A percentile compares a stretch with the other conserved stretches of the same genome.
Conservation (phyloP, 2,329 filamentous ascomycete species). For the Xylogone sp. region DNA sequence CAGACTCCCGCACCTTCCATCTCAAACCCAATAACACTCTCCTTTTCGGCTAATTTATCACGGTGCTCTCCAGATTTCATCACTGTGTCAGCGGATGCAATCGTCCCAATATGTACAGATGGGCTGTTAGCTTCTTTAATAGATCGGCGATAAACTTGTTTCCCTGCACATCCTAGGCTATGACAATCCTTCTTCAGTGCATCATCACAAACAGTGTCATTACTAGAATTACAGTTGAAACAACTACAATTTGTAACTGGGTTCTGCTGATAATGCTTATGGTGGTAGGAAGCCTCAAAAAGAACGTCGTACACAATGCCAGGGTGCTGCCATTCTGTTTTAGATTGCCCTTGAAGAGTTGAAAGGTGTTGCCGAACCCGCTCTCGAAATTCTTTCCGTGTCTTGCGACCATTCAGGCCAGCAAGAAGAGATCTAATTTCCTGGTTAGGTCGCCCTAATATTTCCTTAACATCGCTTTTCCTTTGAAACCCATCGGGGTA, state of each 20-base stretch:
- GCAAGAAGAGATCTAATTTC: conserved; percentile 10
- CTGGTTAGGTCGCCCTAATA: neutral
- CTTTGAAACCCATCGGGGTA: conserved; percentile 13
- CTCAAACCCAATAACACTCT: conserved; percentile 27
- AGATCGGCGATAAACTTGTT: neutral
- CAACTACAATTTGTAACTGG: neutral
- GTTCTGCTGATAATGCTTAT: conserved; percentile 3
- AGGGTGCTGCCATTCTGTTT: conserved; percentile 1
- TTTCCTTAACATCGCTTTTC: conserved; percentile 8
- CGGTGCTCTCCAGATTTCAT: conserved; percentile 31
- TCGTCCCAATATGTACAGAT: conserved; percentile 28
- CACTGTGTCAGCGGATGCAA: conserved; percentile 31
- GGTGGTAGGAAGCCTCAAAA: conserved; percentile 7
- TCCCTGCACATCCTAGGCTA: neutral
- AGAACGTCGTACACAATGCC: conserved; percentile 5
- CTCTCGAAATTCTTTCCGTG: conserved; percentile 2
- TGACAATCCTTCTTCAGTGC: neutral
- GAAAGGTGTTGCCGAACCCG: conserved; percentile 4
- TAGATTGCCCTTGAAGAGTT: neutral
- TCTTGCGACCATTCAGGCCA: conserved; percentile 2
- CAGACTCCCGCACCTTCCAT: conserved; percentile 35
- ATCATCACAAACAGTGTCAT: neutral
- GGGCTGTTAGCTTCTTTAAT: neutral
- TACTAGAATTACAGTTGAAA: neutral
- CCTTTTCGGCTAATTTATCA: conserved; percentile 20